Conservation (phyloP, 345 rosid genomes). For the Gossypium arboreum region DNA sequence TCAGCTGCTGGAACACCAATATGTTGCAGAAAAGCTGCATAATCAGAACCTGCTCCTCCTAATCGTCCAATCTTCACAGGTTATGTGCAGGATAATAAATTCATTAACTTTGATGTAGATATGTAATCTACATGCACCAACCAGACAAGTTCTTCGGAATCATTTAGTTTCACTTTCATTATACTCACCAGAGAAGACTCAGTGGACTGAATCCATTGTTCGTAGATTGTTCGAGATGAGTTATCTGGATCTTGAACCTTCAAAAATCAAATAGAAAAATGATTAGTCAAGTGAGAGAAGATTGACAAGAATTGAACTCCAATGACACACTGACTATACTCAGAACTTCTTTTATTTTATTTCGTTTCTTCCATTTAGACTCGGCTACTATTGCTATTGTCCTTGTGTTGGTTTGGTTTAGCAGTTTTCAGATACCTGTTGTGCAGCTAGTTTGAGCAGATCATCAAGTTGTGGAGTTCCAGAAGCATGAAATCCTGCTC, state of each 20-base stretch:
- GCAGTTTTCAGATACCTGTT: conserved; percentile 42
- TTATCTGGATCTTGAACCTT: conserved; percentile 81
- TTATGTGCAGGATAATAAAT: conserved; percentile 6
- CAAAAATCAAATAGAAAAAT: conserved; percentile 16
- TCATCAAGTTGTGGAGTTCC: conserved; percentile 87
- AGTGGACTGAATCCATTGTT: conserved; percentile 45
- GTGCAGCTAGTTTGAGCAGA: conserved; percentile 52
- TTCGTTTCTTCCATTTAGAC: neutral
- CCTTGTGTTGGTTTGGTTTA: neutral
- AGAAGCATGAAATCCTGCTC: conserved; percentile 57
- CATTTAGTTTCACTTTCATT: conserved; percentile 1
- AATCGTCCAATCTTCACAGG: conserved; percentile 53
- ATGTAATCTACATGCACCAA: neutral
- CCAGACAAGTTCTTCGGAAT: neutral
- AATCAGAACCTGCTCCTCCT: conserved; percentile 71
- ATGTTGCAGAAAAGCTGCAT: conserved; percentile 78
- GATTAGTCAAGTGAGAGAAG: conserved; percentile 16
- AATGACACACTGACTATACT: neutral
- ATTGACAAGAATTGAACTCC: neutral
- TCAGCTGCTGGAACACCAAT: conserved; percentile 66
- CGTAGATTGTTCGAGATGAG: conserved; percentile 58
- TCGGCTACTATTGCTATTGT: neutral
- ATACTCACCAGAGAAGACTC: conserved; percentile 47
- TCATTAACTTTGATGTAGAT: neutral
- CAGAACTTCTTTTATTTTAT: too few relatives aligned